Evolutionary conservation across 108 stramenopile genomes (phyloP).

Genomic region (Skeletonema menzelii): DNA sequence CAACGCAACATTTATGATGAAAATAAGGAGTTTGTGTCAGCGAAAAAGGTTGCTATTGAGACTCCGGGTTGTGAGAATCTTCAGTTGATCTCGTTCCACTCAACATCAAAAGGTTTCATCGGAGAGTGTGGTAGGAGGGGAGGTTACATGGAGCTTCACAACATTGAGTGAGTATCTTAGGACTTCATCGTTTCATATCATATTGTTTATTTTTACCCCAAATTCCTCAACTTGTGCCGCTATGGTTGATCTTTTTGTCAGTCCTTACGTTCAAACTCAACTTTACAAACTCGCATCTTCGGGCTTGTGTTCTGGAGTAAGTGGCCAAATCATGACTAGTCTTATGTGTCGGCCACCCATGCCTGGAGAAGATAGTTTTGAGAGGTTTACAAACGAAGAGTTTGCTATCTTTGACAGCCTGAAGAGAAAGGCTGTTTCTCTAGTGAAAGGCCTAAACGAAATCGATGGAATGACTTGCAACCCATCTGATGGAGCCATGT

Average conservation of each 20-base stretch:
- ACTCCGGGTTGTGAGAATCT: constrained; percentile 62
- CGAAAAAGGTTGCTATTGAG: constrained; percentile 74
- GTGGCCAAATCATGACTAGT: constrained; percentile 90
- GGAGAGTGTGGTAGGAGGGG: constrained; percentile 97
- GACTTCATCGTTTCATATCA: background rate
- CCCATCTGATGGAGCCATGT: constrained; percentile 92
- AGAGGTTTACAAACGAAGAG: constrained; percentile 67
- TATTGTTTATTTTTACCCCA: background rate
- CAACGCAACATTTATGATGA: constrained; percentile 91
- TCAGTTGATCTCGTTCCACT: constrained; percentile 93
- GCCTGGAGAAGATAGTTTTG: constrained; percentile 75
- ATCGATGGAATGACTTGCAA: constrained; percentile 88
- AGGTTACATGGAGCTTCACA: constrained; percentile 91
- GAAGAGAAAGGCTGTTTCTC: constrained; percentile 68
- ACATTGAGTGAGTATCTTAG: constrained; percentile 61
- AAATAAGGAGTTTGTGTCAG: constrained; percentile 69
- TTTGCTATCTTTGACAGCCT: constrained; percentile 69
- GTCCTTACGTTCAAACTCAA: constrained; percentile 78
- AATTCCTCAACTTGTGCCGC: background rate
- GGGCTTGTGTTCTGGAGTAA: constrained; percentile 82
- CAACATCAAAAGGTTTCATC: constrained; percentile 89
- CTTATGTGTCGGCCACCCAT: constrained; percentile 90
- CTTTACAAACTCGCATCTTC: constrained; percentile 92
- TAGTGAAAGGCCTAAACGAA: constrained; percentile 82
- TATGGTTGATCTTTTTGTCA: background rate